Base-by-base conservation (phyloP, 2,329 filamentous ascomycete genomes). In the Epichloe sylvatica region DNA sequence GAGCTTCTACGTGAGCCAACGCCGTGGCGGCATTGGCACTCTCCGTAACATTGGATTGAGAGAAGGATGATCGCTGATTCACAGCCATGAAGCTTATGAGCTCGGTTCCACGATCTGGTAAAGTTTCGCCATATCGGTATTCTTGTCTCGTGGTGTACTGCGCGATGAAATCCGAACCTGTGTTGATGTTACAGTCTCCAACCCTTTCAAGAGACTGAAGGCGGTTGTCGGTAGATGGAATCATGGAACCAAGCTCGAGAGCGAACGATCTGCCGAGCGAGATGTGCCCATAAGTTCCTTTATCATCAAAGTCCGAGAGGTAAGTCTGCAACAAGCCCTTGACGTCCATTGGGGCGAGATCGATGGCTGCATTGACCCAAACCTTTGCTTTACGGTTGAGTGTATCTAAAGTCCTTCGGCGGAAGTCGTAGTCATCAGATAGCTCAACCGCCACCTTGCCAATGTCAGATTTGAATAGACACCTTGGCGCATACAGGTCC, bases 121-220 rank as follows among this genome's bases (percentile, higher is more conserved):
- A 70, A 2, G 80, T 77, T 62, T 95, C 88, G 11, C 88, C 81
- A 61, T 91, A 91, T 50, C 90, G 82, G 65, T 98, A 98, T 61
- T 95, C 90, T 63, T 98, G 94, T 37, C 92, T 84, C 25, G 89
- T 94, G 3, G 91, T 97, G 64, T 98, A 98, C 62, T 98, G 91
- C 2, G 92, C 89, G 61, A 98, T 81, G 59, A 98, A 95, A 63
- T 97, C 91, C 2, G 92, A 97, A 0, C 87, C 89, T 11, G 90
- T 89, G 63, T 97, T 95, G 63, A 96, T 83, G 54, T 80, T 80
- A 49, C 80, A 79, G 45, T 83, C 80, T 17, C 84, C 81, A 54
- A 86, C 77, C 36, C 76, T 77, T 56, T 94, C 86, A 45, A 98
- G 81, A 6, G 87, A 90, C 57, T 78, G 82, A 40, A 98, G 74